A percentile compares a stretch with the other conserved stretches of the same genome.
phyloP scores from a whole-genome alignment of 306 rosid genomes.

The Cucurbita ficifolia region DNA sequence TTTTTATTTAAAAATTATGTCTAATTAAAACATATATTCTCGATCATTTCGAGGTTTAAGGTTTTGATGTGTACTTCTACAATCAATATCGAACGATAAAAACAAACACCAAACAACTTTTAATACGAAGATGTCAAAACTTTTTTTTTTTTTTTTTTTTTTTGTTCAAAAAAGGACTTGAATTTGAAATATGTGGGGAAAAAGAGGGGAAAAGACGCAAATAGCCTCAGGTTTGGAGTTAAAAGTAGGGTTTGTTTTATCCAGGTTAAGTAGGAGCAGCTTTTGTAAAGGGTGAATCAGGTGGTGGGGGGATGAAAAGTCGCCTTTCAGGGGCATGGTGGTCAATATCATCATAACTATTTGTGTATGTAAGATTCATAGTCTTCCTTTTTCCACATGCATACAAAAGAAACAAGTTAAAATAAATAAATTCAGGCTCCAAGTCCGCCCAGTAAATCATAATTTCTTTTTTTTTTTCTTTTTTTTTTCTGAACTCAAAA shows the following conservation, averaged over 20 bases:
- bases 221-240: neutral
- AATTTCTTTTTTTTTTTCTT: too few species aligned
- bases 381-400: conserved; percentile 9
- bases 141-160: too few species aligned
- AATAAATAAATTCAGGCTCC: neutral
- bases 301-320: conserved; percentile 61
- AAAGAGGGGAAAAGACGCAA: neutral
- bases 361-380: conserved; percentile 1
- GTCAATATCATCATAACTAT: conserved; percentile 25
- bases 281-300: conserved; percentile 58
- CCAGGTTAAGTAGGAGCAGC: conserved; percentile 34
- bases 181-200: too few species aligned
- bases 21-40: too few species aligned
- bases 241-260: neutral
- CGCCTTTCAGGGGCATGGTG: conserved; percentile 61
- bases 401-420: conserved; percentile 9
- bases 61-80: too few species aligned
- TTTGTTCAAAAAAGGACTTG: neutral
- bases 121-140: neutral
- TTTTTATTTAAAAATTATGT: too few species aligned
- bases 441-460: neutral
- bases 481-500: neutral
- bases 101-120: neutral
- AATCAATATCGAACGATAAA: too few species aligned
- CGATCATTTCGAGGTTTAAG: too few species aligned